These are phyloP conservation scores for Zygotorulaspora chibaensis DNA, from an alignment of 805 yeast genomes.

Conservation along the genomic window DNA sequence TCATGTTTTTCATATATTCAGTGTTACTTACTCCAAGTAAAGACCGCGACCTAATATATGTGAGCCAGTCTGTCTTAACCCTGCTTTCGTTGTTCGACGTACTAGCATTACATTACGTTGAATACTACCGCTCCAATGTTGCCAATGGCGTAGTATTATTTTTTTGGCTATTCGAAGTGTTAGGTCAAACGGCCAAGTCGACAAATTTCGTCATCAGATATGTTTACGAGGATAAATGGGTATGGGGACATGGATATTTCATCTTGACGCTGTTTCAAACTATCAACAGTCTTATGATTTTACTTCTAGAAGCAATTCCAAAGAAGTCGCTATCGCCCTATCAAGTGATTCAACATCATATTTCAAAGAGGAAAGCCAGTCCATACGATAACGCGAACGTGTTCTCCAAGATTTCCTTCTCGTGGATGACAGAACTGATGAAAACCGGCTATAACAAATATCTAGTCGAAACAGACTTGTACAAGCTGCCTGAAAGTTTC, in stretches of 20 bases:
- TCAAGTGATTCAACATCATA: slow-evolving; percentile 36
- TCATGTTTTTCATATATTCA: slow-evolving; percentile 28
- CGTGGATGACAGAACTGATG: slow-evolving; percentile 90
- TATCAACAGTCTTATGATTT: slow-evolving; percentile 31
- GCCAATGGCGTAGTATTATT: slow-evolving; percentile 66
- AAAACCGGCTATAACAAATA: slow-evolving; percentile 62
- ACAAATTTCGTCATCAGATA: slow-evolving; percentile 38
- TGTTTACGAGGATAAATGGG: slow-evolving; percentile 28
- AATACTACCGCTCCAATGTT: slow-evolving; percentile 59
- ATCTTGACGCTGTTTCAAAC: slow-evolving; percentile 34
- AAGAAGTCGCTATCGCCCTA: slow-evolving; percentile 40
- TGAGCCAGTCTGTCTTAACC: slow-evolving; percentile 28
- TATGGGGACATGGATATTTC: slow-evolving; percentile 25
- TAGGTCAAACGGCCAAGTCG: slow-evolving; percentile 46
- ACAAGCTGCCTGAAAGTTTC: slow-evolving; percentile 66
- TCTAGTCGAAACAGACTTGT: slow-evolving; percentile 62
- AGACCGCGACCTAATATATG: slow-evolving; percentile 20
- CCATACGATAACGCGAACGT: slow-evolving; percentile 51
- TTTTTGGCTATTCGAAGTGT: slow-evolving; percentile 63
- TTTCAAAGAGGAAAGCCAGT: slow-evolving; percentile 29
- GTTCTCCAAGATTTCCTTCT: slow-evolving; percentile 71
- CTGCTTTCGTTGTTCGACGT: slow-evolving; percentile 46
- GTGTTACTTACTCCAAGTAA: slow-evolving; percentile 21
- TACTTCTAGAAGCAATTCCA: slow-evolving; percentile 39
- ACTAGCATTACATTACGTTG: slow-evolving; percentile 59